Percentiles rank a stretch among this genome's conserved stretches.
These are phyloP conservation scores for Tritrichomonas foetus DNA, from an alignment of 208 protist genomes.

Conservation along the genomic window DNA sequence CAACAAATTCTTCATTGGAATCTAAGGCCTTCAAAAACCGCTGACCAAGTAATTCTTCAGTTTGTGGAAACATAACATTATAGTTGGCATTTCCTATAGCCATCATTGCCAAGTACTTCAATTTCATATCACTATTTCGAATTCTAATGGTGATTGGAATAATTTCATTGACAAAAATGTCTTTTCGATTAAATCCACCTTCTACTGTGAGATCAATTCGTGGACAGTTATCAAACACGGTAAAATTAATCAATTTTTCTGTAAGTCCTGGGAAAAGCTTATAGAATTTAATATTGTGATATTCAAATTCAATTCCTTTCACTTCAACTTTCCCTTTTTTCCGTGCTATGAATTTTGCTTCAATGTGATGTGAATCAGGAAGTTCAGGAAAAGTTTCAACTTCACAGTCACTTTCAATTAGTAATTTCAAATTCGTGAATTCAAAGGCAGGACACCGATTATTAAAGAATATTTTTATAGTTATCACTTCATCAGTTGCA, in stretches of 20 bases:
- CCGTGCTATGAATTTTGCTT: neutral
- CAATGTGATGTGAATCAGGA: neutral
- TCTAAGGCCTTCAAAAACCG: neutral
- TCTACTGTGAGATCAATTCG: neutral
- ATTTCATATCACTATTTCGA: neutral
- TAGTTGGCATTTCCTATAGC: neutral
- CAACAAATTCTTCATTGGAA: neutral
- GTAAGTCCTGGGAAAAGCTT: neutral
- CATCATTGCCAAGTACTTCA: neutral
- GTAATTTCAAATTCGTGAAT: neutral
- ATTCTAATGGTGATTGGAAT: neutral
- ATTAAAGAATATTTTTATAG: neutral
- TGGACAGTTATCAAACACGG: neutral
- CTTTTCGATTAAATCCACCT: neutral
- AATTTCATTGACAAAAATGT: neutral
- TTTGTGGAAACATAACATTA: neutral
- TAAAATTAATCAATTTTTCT: too few species aligned
- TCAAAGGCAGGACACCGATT: neutral
- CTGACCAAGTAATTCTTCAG: neutral
- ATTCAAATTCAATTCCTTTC: neutral
- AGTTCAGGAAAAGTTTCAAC: neutral
- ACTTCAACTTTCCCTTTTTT: neutral
- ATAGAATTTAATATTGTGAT: neutral
- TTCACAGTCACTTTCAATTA: neutral
- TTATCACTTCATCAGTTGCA: neutral